Evolutionary conservation across 768 basidiomycete genomes (phyloP), one percentile per base, ranked within the genome.

Genomic region (Trametes maxima): DNA sequence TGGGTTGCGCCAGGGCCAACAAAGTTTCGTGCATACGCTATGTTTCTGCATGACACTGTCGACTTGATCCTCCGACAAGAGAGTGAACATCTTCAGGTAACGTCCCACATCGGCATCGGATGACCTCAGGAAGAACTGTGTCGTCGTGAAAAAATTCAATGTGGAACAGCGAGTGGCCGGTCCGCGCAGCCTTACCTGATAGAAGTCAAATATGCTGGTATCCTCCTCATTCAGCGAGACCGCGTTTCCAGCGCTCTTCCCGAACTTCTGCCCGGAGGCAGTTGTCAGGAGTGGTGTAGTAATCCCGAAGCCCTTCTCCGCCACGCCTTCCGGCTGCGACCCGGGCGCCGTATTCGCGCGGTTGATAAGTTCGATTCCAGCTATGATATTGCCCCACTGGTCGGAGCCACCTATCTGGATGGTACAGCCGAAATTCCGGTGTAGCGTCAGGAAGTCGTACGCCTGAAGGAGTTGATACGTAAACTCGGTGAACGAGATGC

Each of bases 401-500:
- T 99, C 97, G 0, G 94, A 95, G 11, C 97, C 97, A 50, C 97
- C 97, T 43, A 98, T 77, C 74, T 99, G 97, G 44, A 97, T 83
- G 14, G 84, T 83, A 73, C 96, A 98, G 4, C 79, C 79, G 54
- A 83, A 78, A 21, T 81, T 72, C 64, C 80, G 79, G 71, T 90
- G 77, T 10, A 99, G 81, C 67, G 87, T 79, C 65, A 89, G 83
- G 75, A 97, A 99, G 75, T 99, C 97, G 75, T 95, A 92, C 12
- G 94, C 97, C 76, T 99, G 97, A 25, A 99, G 82, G 22, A 99
- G 85, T 70, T 99, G 97, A 73, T 99, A 99, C 3, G 92, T 87
- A 76, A 99, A 98, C 72, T 99, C 97, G 19, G 95, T 94, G 77
- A 96, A 99, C n/a, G 95, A 97, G 62, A 98, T 88, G 46, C 96